Percentiles rank a stretch among this genome's conserved stretches.
Conservation (phyloP, 345 rosid species). For the Noccaea caerulescens region DNA sequence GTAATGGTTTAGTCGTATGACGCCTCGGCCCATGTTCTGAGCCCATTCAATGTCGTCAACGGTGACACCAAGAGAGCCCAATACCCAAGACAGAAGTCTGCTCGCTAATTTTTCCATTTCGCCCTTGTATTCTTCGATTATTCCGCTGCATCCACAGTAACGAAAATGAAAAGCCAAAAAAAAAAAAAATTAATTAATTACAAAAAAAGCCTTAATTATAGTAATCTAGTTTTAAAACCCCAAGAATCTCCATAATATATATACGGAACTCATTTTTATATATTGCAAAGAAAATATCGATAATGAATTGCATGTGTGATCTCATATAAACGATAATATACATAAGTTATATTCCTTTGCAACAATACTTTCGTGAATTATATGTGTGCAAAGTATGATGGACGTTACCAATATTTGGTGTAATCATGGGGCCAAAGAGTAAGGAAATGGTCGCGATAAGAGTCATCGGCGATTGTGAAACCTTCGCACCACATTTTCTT, state of each 20-base stretch:
- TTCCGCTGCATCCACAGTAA: conserved; percentile 46
- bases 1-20: conserved; percentile 69
- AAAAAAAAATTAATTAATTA: neutral
- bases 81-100: conserved; percentile 57
- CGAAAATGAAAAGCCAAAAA: neutral
- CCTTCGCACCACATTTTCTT: conserved; percentile 98
- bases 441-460: conserved; percentile 68
- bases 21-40: conserved; percentile 38
- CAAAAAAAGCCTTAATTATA: neutral
- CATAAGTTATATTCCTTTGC: neutral
- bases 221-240: too few relatives aligned
- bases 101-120: conserved; percentile 71
- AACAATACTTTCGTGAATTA: neutral
- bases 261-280: neutral
- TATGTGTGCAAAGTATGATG: neutral
- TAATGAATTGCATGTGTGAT: neutral
- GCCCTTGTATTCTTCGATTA: conserved; percentile 57
- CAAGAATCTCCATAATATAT: neutral
- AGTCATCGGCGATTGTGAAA: conserved; percentile 66
- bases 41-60: conserved; percentile 72
- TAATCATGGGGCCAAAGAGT: conserved; percentile 81
- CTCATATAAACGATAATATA: neutral
- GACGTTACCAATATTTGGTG: conserved; percentile 63
- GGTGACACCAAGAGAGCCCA: conserved; percentile 70
- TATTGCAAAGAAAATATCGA: neutral